Percentiles rank a stretch among this genome's conserved stretches.
phyloP scores from a whole-genome alignment of 768 basidiomycete genomes.

The Auricularia heimuer region DNA sequence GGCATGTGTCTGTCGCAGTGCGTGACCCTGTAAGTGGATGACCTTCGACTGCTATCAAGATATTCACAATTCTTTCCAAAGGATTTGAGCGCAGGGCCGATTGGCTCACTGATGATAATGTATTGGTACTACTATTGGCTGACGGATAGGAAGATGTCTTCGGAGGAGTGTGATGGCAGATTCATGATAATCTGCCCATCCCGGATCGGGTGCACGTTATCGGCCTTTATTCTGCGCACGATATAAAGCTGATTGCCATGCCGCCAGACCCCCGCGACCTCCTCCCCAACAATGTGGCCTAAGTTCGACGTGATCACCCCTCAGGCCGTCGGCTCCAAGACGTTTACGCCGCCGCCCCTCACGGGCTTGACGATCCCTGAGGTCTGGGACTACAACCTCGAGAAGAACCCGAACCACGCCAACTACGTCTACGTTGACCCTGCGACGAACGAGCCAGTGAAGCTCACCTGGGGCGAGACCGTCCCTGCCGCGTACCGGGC shows the following conservation, averaged over 20 bases:
- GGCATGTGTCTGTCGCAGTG: too few species aligned
- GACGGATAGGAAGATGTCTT: too few species aligned
- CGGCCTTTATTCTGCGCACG: too few species aligned
- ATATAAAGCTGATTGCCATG: conserved; percentile 1
- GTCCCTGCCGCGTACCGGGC: conserved; percentile 10
- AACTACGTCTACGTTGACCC: conserved; percentile 20
- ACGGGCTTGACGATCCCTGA: conserved; percentile 26
- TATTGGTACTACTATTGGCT: too few species aligned
- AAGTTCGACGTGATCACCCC: conserved; percentile 1
- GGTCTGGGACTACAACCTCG: conserved; percentile 24
- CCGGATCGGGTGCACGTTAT: too few species aligned
- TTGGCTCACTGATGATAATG: too few species aligned
- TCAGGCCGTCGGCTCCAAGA: conserved; percentile 22
- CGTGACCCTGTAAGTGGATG: too few species aligned
- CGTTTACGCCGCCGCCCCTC: conserved; percentile 26
- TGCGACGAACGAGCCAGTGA: conserved; percentile 4
- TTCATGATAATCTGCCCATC: too few species aligned
- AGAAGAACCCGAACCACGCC: conserved; percentile 22
- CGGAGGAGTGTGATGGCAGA: too few species aligned
- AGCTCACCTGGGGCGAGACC: conserved; percentile 11
- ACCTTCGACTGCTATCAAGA: too few species aligned
- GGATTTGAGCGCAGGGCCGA: too few species aligned
- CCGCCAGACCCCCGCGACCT: background rate
- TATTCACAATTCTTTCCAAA: too few species aligned
- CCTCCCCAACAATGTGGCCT: background rate